Conservation (phyloP, 192 early-diverging fungal genomes). For the Podila horticola region DNA sequence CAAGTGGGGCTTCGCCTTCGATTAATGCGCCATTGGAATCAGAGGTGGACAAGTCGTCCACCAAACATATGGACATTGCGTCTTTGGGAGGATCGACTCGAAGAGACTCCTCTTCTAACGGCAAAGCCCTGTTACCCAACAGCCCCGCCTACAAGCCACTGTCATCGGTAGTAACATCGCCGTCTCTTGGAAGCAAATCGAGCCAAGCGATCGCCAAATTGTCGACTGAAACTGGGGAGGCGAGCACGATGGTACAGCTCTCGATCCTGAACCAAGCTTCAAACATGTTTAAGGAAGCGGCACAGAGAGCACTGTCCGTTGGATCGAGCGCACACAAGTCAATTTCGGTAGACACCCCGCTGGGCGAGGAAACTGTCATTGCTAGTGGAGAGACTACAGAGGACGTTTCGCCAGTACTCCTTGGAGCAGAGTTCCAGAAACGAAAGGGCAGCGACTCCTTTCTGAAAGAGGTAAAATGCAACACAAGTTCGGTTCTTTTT, state of each 20-base stretch:
- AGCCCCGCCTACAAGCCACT: slow-evolving; percentile 26
- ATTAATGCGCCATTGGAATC: background rate
- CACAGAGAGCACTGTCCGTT: slow-evolving; percentile 11
- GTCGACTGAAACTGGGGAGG: background rate
- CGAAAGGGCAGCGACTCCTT: slow-evolving; percentile 14
- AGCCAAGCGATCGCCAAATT: background rate
- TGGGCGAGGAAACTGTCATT: background rate
- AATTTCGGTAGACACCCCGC: background rate
- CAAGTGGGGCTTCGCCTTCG: background rate
- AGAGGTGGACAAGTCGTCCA: too few relatives aligned
- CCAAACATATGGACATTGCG: too few relatives aligned
- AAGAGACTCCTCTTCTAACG: too few relatives aligned
- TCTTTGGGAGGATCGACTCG: too few relatives aligned
- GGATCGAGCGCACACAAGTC: background rate
- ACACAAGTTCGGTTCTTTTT: background rate
- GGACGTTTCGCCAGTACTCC: slow-evolving; percentile 18
- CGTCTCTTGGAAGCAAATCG: background rate
- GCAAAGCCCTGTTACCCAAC: slow-evolving; percentile 2
- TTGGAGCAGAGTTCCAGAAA: slow-evolving; percentile 20
- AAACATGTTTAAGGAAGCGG: slow-evolving; percentile 15
- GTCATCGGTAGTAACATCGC: slow-evolving; percentile 4
- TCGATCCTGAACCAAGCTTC: slow-evolving; percentile 3
- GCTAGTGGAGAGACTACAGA: slow-evolving; percentile 27
- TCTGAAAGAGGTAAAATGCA: slow-evolving; percentile 14
- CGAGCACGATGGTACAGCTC: background rate